phyloP scores from a whole-genome alignment of 1,284 basidiomycete genomes.

The Ganoderma boninense region DNA sequence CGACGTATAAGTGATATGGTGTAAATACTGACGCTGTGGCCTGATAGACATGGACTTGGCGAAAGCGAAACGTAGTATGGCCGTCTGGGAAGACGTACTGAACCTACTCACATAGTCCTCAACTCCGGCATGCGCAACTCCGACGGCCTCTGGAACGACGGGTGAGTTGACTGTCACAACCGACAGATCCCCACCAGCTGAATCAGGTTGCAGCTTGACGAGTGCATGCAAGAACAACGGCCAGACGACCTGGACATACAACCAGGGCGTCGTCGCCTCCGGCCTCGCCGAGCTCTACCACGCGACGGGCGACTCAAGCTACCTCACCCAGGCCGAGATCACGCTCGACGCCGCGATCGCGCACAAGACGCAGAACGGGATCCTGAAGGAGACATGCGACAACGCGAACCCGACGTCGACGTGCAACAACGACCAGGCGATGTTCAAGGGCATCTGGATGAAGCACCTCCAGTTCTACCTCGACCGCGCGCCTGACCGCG shows the following conservation, averaged over 20 bases:
- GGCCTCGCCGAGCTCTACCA: constrained; percentile 54
- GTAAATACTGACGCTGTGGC: background rate
- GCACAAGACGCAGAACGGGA: constrained; percentile 47
- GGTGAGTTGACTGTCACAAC: constrained; percentile 28
- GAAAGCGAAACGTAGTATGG: constrained; percentile 42
- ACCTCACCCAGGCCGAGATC: constrained; percentile 57
- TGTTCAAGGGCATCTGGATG: constrained; percentile 43
- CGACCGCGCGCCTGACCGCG: constrained; percentile 39
- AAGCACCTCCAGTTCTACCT: constrained; percentile 45
- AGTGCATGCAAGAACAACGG: constrained; percentile 55
- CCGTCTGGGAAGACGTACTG: background rate
- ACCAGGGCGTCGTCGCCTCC: constrained; percentile 62
- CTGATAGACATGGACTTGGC: constrained; percentile 53
- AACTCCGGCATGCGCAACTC: constrained; percentile 58
- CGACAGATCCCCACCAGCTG: background rate
- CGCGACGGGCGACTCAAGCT: constrained; percentile 48
- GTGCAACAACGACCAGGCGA: constrained; percentile 59
- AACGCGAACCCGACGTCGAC: constrained; percentile 44
- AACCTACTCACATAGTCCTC: constrained; percentile 43
- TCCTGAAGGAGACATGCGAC: constrained; percentile 63
- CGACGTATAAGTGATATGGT: background rate
- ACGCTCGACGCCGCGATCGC: constrained; percentile 59
- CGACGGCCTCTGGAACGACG: constrained; percentile 59
- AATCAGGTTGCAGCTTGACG: constrained; percentile 10
- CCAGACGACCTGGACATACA: constrained; percentile 65